Evolutionary conservation across 805 yeast genomes (phyloP).

Genomic region (Lipomyces sp.): DNA sequence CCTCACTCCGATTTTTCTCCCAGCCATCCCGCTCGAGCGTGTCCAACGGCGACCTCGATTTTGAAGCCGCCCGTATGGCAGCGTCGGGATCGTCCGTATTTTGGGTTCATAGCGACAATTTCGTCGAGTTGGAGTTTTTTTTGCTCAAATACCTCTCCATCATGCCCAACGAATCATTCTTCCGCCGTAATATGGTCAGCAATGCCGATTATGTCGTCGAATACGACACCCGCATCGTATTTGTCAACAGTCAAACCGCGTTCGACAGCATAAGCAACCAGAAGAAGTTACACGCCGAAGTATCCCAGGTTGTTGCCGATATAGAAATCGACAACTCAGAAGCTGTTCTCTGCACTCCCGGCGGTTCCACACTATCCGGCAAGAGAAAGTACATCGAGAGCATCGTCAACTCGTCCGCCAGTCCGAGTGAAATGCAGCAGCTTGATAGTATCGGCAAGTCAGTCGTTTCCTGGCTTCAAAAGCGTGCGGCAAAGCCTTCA

Average conservation of each 20-base stretch:
- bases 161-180: slow-evolving; percentile 34
- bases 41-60: slow-evolving; percentile 44
- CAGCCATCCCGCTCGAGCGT: slow-evolving; percentile 24
- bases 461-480: slow-evolving; percentile 27
- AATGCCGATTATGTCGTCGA: slow-evolving; percentile 23
- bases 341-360: slow-evolving; percentile 35
- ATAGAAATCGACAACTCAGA: slow-evolving; percentile 30
- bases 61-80: slow-evolving; percentile 44
- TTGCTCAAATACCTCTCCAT: slow-evolving; percentile 51
- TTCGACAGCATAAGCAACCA: slow-evolving; percentile 6
- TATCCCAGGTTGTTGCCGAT: slow-evolving; percentile 26
- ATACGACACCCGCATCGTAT: slow-evolving; percentile 31
- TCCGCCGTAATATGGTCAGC: slow-evolving; percentile 22
- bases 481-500: slow-evolving; percentile 27
- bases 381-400: slow-evolving; percentile 33
- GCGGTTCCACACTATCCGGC: slow-evolving; percentile 30
- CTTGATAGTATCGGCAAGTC: slow-evolving; percentile 34
- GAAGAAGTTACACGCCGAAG: slow-evolving; percentile 14
- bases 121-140: slow-evolving; percentile 57
- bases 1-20: slow-evolving; percentile 29
- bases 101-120: slow-evolving; percentile 65
- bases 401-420: slow-evolving; percentile 31
- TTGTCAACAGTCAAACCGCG: slow-evolving; percentile 14
- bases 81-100: slow-evolving; percentile 49
- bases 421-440: slow-evolving; percentile 24